phyloP scores from a whole-genome alignment of 2,329 filamentous ascomycete genomes.

The Leptographium procerum region DNA sequence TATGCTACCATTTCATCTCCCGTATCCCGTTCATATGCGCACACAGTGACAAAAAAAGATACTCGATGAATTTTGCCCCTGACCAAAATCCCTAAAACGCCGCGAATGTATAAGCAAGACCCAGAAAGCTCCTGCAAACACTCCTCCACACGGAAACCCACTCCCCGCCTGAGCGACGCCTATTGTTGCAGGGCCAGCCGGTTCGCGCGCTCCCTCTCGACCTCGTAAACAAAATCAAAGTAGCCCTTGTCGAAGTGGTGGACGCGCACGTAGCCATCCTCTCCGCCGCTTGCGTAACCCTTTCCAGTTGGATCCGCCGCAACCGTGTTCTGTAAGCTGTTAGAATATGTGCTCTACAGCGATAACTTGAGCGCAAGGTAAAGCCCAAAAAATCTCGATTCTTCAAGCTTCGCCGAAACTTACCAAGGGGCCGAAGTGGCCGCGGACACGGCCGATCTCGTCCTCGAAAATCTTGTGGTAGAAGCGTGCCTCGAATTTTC shows the following conservation, averaged over 20 bases:
- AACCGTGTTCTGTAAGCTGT: conserved; percentile 60
- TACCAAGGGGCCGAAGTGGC: conserved; percentile 84
- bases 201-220: conserved; percentile 70
- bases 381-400: neutral
- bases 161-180: neutral
- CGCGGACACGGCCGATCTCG: conserved; percentile 92
- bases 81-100: conserved; percentile 2
- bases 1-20: neutral
- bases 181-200: conserved; percentile 19
- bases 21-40: neutral
- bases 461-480: conserved; percentile 99
- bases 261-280: conserved; percentile 96
- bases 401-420: conserved; percentile 11
- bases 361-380: conserved; percentile 3
- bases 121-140: neutral
- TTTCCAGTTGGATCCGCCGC: conserved; percentile 85
- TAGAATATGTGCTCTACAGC: neutral
- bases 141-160: neutral
- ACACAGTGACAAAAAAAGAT: neutral
- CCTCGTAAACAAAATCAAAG: conserved; percentile 98
- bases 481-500: conserved; percentile 98
- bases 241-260: conserved; percentile 98
- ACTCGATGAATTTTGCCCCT: conserved; percentile 1
- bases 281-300: conserved; percentile 88
- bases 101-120: conserved; percentile 1